Conservation (phyloP, 208 protist genomes). For the Leishmania gerbilli region DNA sequence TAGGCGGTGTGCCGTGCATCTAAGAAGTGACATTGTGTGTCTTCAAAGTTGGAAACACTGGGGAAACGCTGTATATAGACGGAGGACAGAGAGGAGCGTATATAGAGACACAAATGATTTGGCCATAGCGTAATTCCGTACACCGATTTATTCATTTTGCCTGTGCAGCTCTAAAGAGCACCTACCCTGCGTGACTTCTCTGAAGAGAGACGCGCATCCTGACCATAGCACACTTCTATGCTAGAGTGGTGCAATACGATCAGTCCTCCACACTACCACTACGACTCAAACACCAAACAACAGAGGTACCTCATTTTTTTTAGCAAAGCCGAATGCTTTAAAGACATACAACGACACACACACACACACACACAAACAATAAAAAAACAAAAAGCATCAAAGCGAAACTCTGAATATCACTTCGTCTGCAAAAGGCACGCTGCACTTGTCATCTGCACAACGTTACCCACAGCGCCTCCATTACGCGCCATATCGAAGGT, state of each 20-base stretch:
- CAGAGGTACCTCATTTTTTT: neutral
- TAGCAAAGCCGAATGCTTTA: neutral
- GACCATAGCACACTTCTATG: neutral
- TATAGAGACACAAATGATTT: neutral
- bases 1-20: neutral
- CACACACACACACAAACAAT: neutral
- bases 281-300: neutral
- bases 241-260: neutral
- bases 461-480: neutral
- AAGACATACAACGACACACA: neutral
- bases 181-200: neutral
- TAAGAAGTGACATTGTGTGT: neutral
- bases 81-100: neutral
- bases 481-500: slow-evolving; percentile 95
- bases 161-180: neutral
- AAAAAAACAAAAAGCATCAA: neutral
- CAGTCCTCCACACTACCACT: neutral
- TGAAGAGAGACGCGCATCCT: neutral
- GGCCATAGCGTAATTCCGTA: neutral
- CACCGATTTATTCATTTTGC: neutral
- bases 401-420: neutral
- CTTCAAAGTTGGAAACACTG: neutral
- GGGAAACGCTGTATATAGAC: neutral
- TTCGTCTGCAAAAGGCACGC: neutral
- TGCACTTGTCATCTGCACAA: neutral